A percentile compares a stretch with the other conserved stretches of the same genome.
Evolutionary conservation across 2,329 filamentous ascomycete species (phyloP).

Genomic region (Fusarium annulatum): DNA sequence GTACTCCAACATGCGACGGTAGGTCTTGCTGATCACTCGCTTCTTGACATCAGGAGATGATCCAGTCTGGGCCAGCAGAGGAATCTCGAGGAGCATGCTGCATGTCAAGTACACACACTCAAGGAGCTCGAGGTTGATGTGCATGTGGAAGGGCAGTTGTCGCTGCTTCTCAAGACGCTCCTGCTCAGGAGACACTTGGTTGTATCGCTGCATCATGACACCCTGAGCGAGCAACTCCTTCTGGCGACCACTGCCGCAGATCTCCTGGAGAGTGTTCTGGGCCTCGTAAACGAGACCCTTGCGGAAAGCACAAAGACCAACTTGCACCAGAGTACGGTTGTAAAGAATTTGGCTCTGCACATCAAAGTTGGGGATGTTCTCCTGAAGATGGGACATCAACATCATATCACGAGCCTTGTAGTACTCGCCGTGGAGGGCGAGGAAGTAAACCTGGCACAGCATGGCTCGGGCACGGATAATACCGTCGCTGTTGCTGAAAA

Average conservation of each 20-base stretch:
- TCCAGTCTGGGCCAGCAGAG: slow-evolving; percentile 93
- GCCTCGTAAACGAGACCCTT: slow-evolving; percentile 97
- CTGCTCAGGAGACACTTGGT: slow-evolving; percentile 95
- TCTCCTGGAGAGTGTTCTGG: slow-evolving; percentile 97
- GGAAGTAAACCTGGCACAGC: slow-evolving; percentile 98
- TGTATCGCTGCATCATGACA: slow-evolving; percentile 97
- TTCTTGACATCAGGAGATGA: slow-evolving; percentile 98
- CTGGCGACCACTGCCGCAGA: slow-evolving; percentile 95
- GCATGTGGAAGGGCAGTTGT: slow-evolving; percentile 99
- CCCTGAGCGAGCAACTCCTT: slow-evolving; percentile 98
- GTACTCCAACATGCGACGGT: slow-evolving; percentile 98
- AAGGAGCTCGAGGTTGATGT: slow-evolving; percentile 98
- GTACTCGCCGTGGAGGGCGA: slow-evolving; percentile 97
- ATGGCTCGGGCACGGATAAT: slow-evolving; percentile 97
- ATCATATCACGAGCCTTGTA: slow-evolving; percentile 99
- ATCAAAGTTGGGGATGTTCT: slow-evolving; percentile 96
- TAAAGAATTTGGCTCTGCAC: slow-evolving; percentile 97
- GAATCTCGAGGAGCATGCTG: slow-evolving; percentile 99
- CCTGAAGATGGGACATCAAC: slow-evolving; percentile 99
- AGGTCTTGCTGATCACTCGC: slow-evolving; percentile 98
- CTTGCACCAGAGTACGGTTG: slow-evolving; percentile 97
- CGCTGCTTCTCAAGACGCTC: slow-evolving; percentile 97
- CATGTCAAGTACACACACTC: slow-evolving; percentile 99
- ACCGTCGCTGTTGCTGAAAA: slow-evolving; percentile 93
- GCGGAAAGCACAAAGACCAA: slow-evolving; percentile 97